Evolutionary conservation across 345 rosid genomes (phyloP), one percentile per base, ranked within the genome.

Genomic region (Aurinia saxatilis): DNA sequence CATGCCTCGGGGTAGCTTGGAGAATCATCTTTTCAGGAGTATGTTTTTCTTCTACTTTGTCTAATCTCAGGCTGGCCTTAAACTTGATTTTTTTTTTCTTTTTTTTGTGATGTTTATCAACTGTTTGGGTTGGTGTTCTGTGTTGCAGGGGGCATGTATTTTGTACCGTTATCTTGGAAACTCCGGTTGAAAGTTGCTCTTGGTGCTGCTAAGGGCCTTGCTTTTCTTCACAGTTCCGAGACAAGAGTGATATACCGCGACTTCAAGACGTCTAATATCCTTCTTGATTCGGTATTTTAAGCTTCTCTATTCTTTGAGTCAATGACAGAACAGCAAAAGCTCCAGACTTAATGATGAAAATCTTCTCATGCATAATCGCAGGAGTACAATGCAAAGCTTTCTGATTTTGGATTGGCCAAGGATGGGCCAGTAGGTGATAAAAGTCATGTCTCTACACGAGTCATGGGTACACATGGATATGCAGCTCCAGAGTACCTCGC

Each of bases 11-110:
- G 99, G 99, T 76, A 93, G 99, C 74, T 81, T 93, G 54, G 99
- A 93, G 82, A 90, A 93, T 68, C 99, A 93, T 77, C 93, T 93
- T 46, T 93, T 93, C 65, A 81, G 97, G 78, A 87, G 99, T 93
- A 78, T 74, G 93, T 77, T 4, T 3, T 39, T n/a, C 10, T 58
- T 37, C 25, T 42, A 25, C 50, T 31, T 18, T 66, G 61, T 21
- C 16, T 11, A 27, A 15, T 50, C 64, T 5, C 17, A 34, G 17
- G 5, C 14, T 7, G 31, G 8, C 15, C 0, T 67, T 30, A 23
- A 59, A 36, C 18, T n/a, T n/a, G n/a, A n/a, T n/a, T n/a, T n/a
- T n/a, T n/a, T n/a, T n/a, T n/a, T n/a, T n/a, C n/a, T 71, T 11
- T 0, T 45, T 51, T 35, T 13, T 56, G n/a, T 58, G 44, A 44